Evolutionary conservation across 129 eudicot species (phyloP).

Genomic region (Artemisia tridentata): DNA sequence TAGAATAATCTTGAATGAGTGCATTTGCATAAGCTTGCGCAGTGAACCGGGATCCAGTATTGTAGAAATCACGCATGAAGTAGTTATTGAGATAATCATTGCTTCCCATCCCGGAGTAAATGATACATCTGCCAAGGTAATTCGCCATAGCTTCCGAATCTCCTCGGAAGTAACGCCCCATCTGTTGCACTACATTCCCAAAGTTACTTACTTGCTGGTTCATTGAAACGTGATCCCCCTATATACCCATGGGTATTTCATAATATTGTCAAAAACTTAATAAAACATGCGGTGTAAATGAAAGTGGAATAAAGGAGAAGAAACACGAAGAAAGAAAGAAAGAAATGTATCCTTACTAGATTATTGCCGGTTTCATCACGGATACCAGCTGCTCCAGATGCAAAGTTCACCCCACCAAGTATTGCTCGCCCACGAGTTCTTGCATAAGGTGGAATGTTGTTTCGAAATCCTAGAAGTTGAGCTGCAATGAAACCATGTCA

Average conservation of each 20-base stretch:
- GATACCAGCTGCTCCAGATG: constrained; percentile 91
- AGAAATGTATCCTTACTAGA: constrained; percentile 42
- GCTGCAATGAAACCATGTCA: constrained; percentile 40
- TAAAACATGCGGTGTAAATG: background rate
- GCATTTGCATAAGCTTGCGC: constrained; percentile 60
- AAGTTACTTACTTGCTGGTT: constrained; percentile 70
- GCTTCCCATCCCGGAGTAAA: constrained; percentile 85
- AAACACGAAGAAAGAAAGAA: background rate
- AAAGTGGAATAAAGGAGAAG: background rate
- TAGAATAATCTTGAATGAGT: constrained; percentile 66
- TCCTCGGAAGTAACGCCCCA: constrained; percentile 57
- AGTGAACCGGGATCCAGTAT: constrained; percentile 49
- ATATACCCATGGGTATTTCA: background rate
- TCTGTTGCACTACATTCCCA: constrained; percentile 46
- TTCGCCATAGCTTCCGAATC: constrained; percentile 33
- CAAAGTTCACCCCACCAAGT: constrained; percentile 60
- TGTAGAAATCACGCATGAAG: constrained; percentile 69
- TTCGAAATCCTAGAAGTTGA: constrained; percentile 73
- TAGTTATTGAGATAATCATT: constrained; percentile 95
- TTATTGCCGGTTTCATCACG: constrained; percentile 84
- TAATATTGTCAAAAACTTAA: background rate
- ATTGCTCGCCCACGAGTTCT: constrained; percentile 65
- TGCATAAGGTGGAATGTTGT: constrained; percentile 70
- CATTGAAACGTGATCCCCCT: constrained; percentile 84
- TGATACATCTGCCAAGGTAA: constrained; percentile 62